Base-by-base conservation (phyloP, 2,329 filamentous ascomycete species). In the Blumeriella jaapii region DNA sequence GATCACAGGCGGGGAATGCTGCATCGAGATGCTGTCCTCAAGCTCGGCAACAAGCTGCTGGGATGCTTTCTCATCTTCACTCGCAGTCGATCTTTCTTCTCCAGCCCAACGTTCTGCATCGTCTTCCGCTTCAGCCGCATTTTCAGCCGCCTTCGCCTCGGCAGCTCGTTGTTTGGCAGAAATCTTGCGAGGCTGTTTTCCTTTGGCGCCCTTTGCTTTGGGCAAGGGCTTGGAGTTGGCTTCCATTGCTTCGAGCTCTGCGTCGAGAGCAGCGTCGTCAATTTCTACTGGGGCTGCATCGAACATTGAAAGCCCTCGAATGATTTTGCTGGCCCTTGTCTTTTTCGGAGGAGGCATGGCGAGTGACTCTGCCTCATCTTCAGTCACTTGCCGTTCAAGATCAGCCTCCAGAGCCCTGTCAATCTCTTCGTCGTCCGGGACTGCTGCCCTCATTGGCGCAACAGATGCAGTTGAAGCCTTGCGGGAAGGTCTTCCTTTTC, bases 371-470 rank as follows among this genome's bases (percentile, higher is more conserved):
- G 65, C 62, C 28, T 74, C 71, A 10, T 69, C 65, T 18, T 76
- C 68, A 2, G 64, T 67, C 16, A 69, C 51, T 1, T 65, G 69
- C 18, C 65, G 61, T 27, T 78, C 71, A 7, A 82, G 63, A 38
- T 80, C 78, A 2, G 70, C 74, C 49, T 80, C 69, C 1, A 83
- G 61, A 31, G 73, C 72, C 14, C 69, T 68, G 33, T 83, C 74
- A 23, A 82, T 68, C 43, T 81, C 77, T 1, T 74, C 70, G 41
- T 82, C 75, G 36, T 73, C 65, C 0, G 69, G 67, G 8, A 70
- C 57, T 4, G 38, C 29, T 11, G 59, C 58, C n/a, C 62, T 60
- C 6, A 60, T 50, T 1, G 71, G 69, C 20, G 63, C 58, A 11
- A 57, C 49, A 3, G 67, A 64, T 9, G 57, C 50, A 23, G 58